Evolutionary conservation across 345 rosid genomes (phyloP).

Genomic region (Cardamine resedifolia): DNA sequence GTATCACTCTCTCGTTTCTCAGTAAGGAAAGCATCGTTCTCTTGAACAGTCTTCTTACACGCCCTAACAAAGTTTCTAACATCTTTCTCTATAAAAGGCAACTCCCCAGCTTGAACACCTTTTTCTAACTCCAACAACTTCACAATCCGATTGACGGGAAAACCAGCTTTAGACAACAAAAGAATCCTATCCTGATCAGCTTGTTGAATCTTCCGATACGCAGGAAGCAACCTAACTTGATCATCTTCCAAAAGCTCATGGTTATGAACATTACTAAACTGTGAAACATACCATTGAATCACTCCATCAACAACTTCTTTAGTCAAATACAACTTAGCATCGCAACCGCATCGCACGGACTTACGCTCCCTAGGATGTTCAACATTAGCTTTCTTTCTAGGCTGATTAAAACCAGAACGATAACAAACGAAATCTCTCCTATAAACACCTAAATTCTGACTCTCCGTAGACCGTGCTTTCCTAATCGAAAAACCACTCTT

Average conservation of each 20-base stretch:
- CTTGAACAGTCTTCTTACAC: constrained; percentile 81
- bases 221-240: constrained; percentile 90
- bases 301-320: constrained; percentile 68
- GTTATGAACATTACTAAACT: constrained; percentile 93
- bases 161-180: constrained; percentile 88
- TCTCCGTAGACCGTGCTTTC: constrained; percentile 87
- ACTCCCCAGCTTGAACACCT: constrained; percentile 80
- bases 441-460: constrained; percentile 83
- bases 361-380: constrained; percentile 95
- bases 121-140: constrained; percentile 85
- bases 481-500: constrained; percentile 87
- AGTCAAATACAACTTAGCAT: constrained; percentile 79
- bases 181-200: constrained; percentile 88
- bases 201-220: constrained; percentile 86
- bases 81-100: constrained; percentile 91
- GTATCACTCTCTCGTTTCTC: constrained; percentile 77
- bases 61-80: constrained; percentile 89
- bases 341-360: constrained; percentile 93
- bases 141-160: constrained; percentile 83
- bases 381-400: constrained; percentile 82
- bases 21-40: constrained; percentile 72
- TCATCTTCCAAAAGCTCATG: constrained; percentile 93
- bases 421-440: constrained; percentile 93
- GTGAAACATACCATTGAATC: constrained; percentile 82
- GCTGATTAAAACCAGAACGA: constrained; percentile 92